phyloP scores from a whole-genome alignment of 2,329 filamentous ascomycete species.

The Phialophora macrospora region DNA sequence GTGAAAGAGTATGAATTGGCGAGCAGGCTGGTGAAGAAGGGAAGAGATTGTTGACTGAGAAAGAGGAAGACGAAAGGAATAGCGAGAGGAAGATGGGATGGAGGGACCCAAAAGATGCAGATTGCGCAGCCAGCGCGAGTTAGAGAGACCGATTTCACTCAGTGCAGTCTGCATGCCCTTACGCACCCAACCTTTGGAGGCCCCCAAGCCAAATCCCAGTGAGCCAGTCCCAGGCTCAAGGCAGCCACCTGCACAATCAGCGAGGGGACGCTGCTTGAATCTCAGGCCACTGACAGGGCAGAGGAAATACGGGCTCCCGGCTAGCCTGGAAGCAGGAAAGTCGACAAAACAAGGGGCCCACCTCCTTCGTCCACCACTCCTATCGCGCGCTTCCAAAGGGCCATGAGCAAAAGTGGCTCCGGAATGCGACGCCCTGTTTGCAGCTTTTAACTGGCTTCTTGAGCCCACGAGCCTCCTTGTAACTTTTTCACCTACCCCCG shows the following conservation, averaged over 20 bases:
- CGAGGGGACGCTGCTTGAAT: constrained; percentile 13
- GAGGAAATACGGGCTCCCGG: constrained; percentile 19
- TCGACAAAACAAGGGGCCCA: constrained; percentile 11
- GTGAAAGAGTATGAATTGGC: constrained; percentile 11
- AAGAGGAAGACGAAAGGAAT: constrained; percentile 22
- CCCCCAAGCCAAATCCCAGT: constrained; percentile 17
- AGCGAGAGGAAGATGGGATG: constrained; percentile 26
- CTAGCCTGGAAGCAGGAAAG: constrained; percentile 20
- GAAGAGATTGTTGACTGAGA: constrained; percentile 24
- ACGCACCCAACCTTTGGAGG: constrained; percentile 18
- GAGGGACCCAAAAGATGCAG: constrained; percentile 28
- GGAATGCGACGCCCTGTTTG: constrained; percentile 3
- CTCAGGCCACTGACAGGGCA: constrained; percentile 21
- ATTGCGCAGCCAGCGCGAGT: constrained; percentile 18
- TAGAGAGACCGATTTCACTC: constrained; percentile 14
- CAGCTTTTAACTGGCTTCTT: constrained; percentile 5
- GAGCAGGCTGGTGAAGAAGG: constrained; percentile 13
- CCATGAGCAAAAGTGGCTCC: constrained; percentile 5
- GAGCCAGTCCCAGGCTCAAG: constrained; percentile 14
- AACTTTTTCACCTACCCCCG: constrained; percentile 1
- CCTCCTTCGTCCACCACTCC: constrained; percentile 7
- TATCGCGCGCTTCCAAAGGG: constrained; percentile 1
- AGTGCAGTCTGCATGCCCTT: constrained; percentile 7
- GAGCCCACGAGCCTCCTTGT: neutral
- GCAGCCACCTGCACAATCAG: constrained; percentile 8